These are phyloP conservation scores for Rubus idaeus DNA, from an alignment of 306 rosid genomes.

Conservation along the genomic window DNA sequence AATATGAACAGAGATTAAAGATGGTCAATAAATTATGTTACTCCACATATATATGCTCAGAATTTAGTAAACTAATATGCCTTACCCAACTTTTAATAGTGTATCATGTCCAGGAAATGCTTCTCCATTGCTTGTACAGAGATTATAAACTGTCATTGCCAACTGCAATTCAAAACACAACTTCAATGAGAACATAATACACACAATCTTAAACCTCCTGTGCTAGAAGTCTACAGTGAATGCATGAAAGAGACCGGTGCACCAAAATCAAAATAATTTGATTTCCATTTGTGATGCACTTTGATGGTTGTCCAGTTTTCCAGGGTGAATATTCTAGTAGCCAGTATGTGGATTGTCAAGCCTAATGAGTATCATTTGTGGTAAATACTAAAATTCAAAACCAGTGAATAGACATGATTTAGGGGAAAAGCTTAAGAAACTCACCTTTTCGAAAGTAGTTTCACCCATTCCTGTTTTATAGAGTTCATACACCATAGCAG, in stretches of 20 bases:
- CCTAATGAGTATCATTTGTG: background rate
- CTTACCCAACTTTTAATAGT: conserved; percentile 91
- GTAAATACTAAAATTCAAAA: conserved; percentile 1
- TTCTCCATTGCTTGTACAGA: conserved; percentile 81
- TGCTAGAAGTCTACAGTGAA: background rate
- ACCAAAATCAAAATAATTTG: background rate
- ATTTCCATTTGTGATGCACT: background rate
- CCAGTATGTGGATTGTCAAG: background rate
- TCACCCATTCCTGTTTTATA: conserved; percentile 94
- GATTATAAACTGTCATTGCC: conserved; percentile 59
- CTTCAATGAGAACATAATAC: conserved; percentile 24
- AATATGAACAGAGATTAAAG: background rate
- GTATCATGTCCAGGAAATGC: conserved; percentile 78
- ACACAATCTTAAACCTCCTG: conserved; percentile 15
- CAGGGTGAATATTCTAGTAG: background rate
- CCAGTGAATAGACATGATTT: conserved; percentile 3
- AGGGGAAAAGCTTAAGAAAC: conserved; percentile 32
- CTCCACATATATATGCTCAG: background rate
- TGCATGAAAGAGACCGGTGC: background rate
- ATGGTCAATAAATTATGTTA: background rate
- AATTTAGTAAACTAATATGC: background rate
- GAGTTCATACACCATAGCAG: conserved; percentile 89
- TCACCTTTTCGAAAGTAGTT: conserved; percentile 90
- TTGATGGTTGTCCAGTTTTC: background rate
- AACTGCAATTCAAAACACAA: conserved; percentile 57